Conservation (phyloP, 768 basidiomycete species). For the Suillus bovinus region DNA sequence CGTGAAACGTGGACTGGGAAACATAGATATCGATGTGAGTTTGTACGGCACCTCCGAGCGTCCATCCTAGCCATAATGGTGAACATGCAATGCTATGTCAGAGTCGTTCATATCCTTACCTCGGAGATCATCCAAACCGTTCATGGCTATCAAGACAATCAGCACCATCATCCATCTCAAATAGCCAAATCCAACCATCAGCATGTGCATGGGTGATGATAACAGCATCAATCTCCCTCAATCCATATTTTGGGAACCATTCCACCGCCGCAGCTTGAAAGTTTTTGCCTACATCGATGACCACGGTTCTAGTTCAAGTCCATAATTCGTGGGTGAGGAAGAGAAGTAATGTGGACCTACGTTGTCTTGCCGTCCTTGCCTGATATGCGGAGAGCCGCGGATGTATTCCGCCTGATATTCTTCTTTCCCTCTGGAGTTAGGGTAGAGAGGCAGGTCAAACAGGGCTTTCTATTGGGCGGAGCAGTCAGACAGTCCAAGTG, state of each 20-base stretch:
- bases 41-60: conserved; percentile 64
- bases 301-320: conserved; percentile 54
- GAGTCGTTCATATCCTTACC: conserved; percentile 41
- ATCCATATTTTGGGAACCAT: conserved; percentile 70
- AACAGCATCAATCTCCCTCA: conserved; percentile 72
- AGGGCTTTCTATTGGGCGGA: conserved; percentile 49
- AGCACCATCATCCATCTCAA: conserved; percentile 2
- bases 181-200: conserved; percentile 48
- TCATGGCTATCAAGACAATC: conserved; percentile 57
- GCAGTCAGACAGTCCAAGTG: conserved; percentile 74
- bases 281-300: conserved; percentile 86
- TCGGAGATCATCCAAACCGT: conserved; percentile 87
- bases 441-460: conserved; percentile 69
- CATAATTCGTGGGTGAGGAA: neutral
- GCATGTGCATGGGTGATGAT: conserved; percentile 89
- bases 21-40: conserved; percentile 73
- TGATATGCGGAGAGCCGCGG: conserved; percentile 57
- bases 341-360: conserved; percentile 42
- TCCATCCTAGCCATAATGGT: conserved; percentile 61
- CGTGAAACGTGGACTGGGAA: conserved; percentile 61
- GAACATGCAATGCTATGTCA: neutral
- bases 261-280: conserved; percentile 60
- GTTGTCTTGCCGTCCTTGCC: conserved; percentile 41
- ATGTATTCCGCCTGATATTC: conserved; percentile 85
- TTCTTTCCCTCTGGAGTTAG: conserved; percentile 71